Evolutionary conservation across 768 basidiomycete species (phyloP), one percentile per base, ranked within the genome.

Genomic region (Kwoniella sp.): DNA sequence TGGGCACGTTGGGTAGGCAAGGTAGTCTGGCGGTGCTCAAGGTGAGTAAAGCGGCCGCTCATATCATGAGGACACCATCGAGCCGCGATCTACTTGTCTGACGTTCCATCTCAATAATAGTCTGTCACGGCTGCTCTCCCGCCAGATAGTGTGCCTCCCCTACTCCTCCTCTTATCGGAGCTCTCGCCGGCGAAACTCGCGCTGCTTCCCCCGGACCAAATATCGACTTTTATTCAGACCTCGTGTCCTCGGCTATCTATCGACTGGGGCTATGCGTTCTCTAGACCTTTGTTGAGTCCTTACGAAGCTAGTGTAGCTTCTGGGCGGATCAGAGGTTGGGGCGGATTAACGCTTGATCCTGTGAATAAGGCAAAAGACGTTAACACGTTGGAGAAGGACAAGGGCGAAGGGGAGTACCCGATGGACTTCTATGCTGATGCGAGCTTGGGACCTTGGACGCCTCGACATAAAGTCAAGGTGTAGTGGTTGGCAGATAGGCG

Each of bases 181-280:
- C 84, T 98, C n/a, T 96, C 93, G 0, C 96, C 96, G 0, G 89
- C 91, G 3, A 99, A 98, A 77, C 85, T 98, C 31, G 85, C 90
- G 3, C 84, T 98, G 2, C 90, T 99, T 79, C 74, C 81, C 0
- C 84, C 85, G 52, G 86, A 87, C 0, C 86, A 92, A 66, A 85
- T 98, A 70, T 88, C 91, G 1, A 88, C 90, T 0, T 98, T 98
- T 79, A 86, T 98, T 20, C 96, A 98, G 78, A 99, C 96, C 1
- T 92, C 93, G 0, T 98, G 96, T 80, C 96, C 96, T 2, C 87
- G 96, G 26, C 83, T 99, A 58, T 93, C 92, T 20, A 98, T 98
- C 63, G 96, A 99, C 77, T 99, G 96, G 96, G 96, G 96, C 2
- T 94, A 94, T 75, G 96, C 95, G 0, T 99, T 99, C 82, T 84